phyloP scores from a whole-genome alignment of 305 asterid genomes.

The Solanum hybrid region DNA sequence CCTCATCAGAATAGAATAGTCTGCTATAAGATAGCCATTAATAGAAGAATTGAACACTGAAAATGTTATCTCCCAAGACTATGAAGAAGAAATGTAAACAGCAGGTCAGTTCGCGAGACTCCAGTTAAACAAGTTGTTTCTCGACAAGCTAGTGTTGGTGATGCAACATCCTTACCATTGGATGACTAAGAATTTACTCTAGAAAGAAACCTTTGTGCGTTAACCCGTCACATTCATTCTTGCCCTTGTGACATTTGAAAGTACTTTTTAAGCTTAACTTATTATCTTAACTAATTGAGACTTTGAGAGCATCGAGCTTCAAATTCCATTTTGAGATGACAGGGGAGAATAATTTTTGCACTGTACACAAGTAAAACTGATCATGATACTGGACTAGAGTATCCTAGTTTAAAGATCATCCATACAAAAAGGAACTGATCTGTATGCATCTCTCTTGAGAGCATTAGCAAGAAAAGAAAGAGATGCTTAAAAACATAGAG shows the following conservation, averaged over 20 bases:
- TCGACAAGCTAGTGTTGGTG: not conserved
- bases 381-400: not conserved
- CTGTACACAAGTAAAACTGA: not conserved
- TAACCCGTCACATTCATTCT: not conserved
- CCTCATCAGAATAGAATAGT: conserved; percentile 19
- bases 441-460: not conserved
- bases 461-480: not conserved
- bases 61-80: not conserved
- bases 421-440: not conserved
- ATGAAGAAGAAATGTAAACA: not conserved
- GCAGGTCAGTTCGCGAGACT: not conserved
- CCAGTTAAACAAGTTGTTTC: not conserved
- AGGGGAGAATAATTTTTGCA: not conserved
- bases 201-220: not conserved
- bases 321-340: not conserved
- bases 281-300: not conserved
- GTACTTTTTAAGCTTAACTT: not conserved
- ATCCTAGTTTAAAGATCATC: not conserved
- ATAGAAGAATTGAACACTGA: not conserved
- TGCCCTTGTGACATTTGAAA: not conserved
- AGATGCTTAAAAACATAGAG: not conserved
- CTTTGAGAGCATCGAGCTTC: not conserved
- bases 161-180: not conserved
- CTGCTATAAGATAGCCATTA: not conserved
- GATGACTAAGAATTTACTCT: not conserved